phyloP scores from a whole-genome alignment of 176 grass and related monocot species.

The Metroxylon sagu region DNA sequence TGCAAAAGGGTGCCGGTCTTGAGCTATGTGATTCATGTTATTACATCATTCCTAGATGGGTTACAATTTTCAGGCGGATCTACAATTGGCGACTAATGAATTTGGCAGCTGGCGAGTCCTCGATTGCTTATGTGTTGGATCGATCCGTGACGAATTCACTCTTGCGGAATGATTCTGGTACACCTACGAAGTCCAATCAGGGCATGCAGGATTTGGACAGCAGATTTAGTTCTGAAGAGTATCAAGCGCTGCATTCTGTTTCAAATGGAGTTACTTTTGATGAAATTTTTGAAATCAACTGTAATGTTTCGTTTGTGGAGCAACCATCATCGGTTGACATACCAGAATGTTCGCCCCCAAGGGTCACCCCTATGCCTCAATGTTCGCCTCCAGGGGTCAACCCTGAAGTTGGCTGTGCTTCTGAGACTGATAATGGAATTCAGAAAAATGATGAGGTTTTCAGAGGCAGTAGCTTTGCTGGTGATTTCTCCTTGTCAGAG shows the following conservation, averaged over 20 bases:
- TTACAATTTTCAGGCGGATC: conserved; percentile 55
- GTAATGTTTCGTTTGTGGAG: conserved; percentile 4
- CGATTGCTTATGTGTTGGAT: conserved; percentile 60
- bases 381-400: background rate
- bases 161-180: conserved; percentile 1
- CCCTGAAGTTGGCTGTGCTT: conserved; percentile 13
- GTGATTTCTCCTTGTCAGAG: background rate
- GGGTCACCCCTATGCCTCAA: background rate
- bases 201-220: background rate
- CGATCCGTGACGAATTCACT: background rate
- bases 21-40: conserved; percentile 44
- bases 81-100: conserved; percentile 59
- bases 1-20: conserved; percentile 54
- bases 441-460: background rate
- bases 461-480: background rate
- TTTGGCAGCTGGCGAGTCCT: conserved; percentile 31
- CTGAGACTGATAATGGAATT: background rate
- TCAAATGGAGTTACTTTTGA: conserved; percentile 36
- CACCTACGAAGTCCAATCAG: background rate
- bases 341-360: background rate
- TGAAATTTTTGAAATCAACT: conserved; percentile 49
- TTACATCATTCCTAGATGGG: conserved; percentile 65
- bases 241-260: conserved; percentile 20
- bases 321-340: background rate
- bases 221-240: background rate